Base-by-base conservation (phyloP, 2,329 filamentous ascomycete species). In the Microdochium paspali region DNA sequence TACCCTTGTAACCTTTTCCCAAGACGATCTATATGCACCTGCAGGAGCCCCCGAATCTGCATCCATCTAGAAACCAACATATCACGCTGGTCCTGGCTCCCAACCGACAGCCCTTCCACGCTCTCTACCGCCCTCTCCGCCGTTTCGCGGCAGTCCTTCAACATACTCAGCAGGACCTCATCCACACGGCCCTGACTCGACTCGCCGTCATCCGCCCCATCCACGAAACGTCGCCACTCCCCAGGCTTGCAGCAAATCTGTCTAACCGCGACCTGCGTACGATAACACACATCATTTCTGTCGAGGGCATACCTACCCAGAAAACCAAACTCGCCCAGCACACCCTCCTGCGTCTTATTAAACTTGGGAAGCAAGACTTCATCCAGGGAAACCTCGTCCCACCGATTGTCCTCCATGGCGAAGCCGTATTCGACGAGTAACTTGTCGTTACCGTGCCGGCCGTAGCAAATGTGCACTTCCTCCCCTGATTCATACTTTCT, bases 251-350 rank as follows among this genome's bases (percentile, higher is more conserved):
- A 66, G 58, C 54, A 68, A 24, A 72, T 30, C 39, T 69, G 47
- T 44, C 76, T 58, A 44, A 79, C 53, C 4, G 74, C 77, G 10
- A 77, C 73, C 56, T 80, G 71, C 1, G 77, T 79, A 15, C 77
- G 64, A 56, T 80, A 73, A 56, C 78, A 82, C 12, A 73, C 69
- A 5, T 61, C 69, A 10, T 71, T 62, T 3, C 60, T 54, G 53
- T 80, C 77, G 5, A 80, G 61, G 47, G 72, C 64, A 53, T 78
- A 81, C 3, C 66, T 66, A 0, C 70, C 75, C 51, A 74, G 61
- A 55, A 78, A 80, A 1, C 71, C 70, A 0, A 51, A 58, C 1
- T 70, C 69, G 40, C 74, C 64, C 15, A 81, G 63, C 30, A 55
- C 52, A 7, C 59, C 56, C 47, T 56, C 66, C 53, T 73, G 67